Evolutionary conservation across 2,329 filamentous ascomycete species (phyloP), one percentile per base, ranked within the genome.

Genomic region (Colletotrichum godetiae): DNA sequence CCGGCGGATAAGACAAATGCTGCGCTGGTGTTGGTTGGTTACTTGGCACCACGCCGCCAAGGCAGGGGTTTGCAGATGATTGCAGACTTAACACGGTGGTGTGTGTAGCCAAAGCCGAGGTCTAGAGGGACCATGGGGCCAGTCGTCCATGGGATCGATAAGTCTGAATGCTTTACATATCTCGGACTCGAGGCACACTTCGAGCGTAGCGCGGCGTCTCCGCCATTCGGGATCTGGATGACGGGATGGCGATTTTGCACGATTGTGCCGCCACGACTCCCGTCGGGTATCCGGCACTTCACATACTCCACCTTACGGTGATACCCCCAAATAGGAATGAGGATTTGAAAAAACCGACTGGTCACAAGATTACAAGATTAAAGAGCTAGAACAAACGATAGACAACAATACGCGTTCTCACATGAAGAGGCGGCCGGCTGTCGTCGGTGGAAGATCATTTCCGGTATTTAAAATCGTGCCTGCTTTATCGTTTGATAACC

Each of bases 31-130:
- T 67, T 66, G 63, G 63, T 35, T 58, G 53, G 35, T 15, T 12
- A 31, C 46, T 58, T 55, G 63, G 61, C 42, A 31, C n/a, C 35
- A 29, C 33, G 22, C 22, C 37, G 62, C 62, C 62, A 56, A 65
- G 62, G n/a, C 62, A 27, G 33, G 62, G 62, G 67, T 57, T 61
- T 27, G 19, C 10, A 24, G 55, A 52, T 57, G 67, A 57, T 64
- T 64, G 49, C 49, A 29, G 31, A 56, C 19, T n/a, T 49, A 8
- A 49, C 42, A n/a, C 22, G 7, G 42, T 49, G 19, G 42, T 49
- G 42, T n/a, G 6, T 7, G 42, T 49, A 4, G 19, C 5, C 19
- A 29, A 35, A 29, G 57, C 53, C 53, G 27, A 31, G 46, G 63
- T 31, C 12, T 24, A 5, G 35, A 7, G 22, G 11, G 27, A 35